phyloP scores from a whole-genome alignment of 129 eudicot species.

The Rutidosis leptorrhynchoides region DNA sequence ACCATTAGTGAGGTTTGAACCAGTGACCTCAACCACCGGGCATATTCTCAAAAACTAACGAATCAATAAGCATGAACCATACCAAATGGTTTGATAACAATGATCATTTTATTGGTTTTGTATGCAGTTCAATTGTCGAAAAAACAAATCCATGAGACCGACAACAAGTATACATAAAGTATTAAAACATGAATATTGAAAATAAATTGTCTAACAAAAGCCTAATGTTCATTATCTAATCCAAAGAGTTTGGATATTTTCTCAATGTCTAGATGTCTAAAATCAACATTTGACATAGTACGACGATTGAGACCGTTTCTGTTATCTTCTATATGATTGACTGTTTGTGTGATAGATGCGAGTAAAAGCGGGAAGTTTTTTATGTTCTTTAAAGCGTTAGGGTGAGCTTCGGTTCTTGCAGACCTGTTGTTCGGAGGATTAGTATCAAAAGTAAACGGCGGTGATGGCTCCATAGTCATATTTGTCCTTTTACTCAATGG shows the following conservation, averaged over 20 bases:
- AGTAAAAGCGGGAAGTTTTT: conserved; percentile 72
- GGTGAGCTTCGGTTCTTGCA: conserved; percentile 79
- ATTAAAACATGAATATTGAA: neutral
- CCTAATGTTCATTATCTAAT: conserved; percentile 44
- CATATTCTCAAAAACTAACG: too few species aligned
- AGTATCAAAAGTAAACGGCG: conserved; percentile 46
- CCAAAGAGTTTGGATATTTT: conserved; percentile 73
- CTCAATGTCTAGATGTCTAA: conserved; percentile 58
- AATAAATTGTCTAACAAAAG: neutral
- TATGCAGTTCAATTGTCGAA: conserved; percentile 12
- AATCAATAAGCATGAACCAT: neutral
- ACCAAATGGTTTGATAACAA: neutral
- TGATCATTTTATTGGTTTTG: conserved; percentile 19
- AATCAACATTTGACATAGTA: conserved; percentile 59
- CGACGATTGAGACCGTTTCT: conserved; percentile 48
- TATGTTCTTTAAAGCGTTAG: conserved; percentile 78
- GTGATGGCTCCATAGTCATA: conserved; percentile 37
- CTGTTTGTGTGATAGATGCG: conserved; percentile 65
- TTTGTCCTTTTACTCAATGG: conserved; percentile 30
- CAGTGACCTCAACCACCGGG: too few species aligned
- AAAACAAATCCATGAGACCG: conserved; percentile 18
- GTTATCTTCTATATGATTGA: conserved; percentile 56
- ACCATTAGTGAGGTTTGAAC: too few species aligned
- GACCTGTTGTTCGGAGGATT: conserved; percentile 41
- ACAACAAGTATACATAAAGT: conserved; percentile 2